Evolutionary conservation across 2,329 filamentous ascomycete species (phyloP).

Genomic region (Aspergillus ibericus): DNA sequence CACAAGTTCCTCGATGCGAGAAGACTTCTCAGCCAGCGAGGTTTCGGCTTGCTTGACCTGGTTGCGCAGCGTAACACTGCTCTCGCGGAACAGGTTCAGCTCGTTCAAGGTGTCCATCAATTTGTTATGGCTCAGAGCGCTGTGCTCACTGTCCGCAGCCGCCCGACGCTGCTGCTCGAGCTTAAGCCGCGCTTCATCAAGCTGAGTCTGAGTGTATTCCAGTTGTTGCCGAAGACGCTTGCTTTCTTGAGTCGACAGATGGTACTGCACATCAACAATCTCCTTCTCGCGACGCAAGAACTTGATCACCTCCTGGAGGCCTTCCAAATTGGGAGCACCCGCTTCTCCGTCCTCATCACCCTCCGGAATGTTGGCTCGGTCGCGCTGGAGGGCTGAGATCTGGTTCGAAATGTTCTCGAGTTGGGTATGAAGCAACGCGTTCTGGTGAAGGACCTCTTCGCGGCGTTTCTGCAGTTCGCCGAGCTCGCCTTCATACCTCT

Average conservation of each 20-base stretch:
- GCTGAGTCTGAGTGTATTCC: constrained; percentile 79
- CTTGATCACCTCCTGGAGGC: constrained; percentile 84
- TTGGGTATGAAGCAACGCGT: constrained; percentile 85
- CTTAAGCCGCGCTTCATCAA: constrained; percentile 85
- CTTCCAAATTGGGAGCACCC: constrained; percentile 63
- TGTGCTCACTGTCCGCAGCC: constrained; percentile 70
- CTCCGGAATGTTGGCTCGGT: constrained; percentile 61
- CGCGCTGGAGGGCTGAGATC: constrained; percentile 76
- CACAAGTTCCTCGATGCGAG: constrained; percentile 72
- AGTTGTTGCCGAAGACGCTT: constrained; percentile 89
- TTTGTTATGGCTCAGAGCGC: constrained; percentile 78
- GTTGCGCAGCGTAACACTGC: constrained; percentile 84
- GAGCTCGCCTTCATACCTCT: constrained; percentile 80
- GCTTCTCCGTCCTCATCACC: constrained; percentile 49
- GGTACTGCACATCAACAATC: constrained; percentile 94
- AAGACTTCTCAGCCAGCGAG: constrained; percentile 71
- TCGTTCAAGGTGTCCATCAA: constrained; percentile 94
- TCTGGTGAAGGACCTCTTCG: constrained; percentile 84
- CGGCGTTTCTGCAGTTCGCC: constrained; percentile 73
- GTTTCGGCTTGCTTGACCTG: constrained; percentile 78
- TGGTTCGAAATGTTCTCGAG: constrained; percentile 80
- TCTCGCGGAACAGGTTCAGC: constrained; percentile 93
- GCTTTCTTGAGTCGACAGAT: constrained; percentile 81
- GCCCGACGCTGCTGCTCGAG: constrained; percentile 84
- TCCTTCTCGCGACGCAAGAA: constrained; percentile 95